A percentile compares a stretch with the other conserved stretches of the same genome.
phyloP scores from a whole-genome alignment of 352 stramenopile genomes.

The Pythium guiyangense region DNA sequence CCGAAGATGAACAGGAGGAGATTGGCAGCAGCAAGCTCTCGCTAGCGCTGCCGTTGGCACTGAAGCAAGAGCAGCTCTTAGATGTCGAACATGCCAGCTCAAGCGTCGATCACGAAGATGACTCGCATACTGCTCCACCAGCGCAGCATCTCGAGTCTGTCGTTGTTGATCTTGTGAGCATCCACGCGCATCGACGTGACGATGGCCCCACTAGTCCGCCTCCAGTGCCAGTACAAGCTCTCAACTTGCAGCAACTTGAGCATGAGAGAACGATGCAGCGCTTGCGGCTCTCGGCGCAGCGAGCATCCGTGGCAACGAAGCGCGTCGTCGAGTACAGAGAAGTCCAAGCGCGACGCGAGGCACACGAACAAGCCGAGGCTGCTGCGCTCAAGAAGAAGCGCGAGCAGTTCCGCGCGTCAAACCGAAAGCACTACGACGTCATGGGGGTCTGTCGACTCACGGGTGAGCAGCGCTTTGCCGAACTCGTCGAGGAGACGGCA shows the following conservation, averaged over 20 bases:
- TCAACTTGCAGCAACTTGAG: not conserved
- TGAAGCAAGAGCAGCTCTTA: not conserved
- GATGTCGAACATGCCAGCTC: not conserved
- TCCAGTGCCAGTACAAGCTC: not conserved
- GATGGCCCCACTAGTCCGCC: not conserved
- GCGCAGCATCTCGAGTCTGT: not conserved
- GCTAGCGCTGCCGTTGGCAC: not conserved
- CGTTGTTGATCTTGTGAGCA: not conserved
- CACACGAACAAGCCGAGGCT: slow-evolving; percentile 9
- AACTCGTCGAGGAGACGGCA: slow-evolving; percentile 19
- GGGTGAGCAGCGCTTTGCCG: slow-evolving; percentile 26
- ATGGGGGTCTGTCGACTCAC: slow-evolving; percentile 35
- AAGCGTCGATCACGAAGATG: not conserved
- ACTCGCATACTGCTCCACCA: not conserved
- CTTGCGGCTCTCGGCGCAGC: slow-evolving; percentile 6
- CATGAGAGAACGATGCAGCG: not conserved
- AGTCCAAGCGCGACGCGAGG: slow-evolving; percentile 4
- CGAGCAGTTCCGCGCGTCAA: slow-evolving; percentile 23
- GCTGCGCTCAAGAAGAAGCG: slow-evolving; percentile 14
- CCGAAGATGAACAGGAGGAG: not conserved
- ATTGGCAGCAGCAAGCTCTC: not conserved
- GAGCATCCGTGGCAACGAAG: slow-evolving; percentile 7
- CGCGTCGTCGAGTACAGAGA: slow-evolving; percentile 6
- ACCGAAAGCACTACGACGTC: slow-evolving; percentile 37
- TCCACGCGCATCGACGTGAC: slow-evolving; percentile 3